Conservation (phyloP, 2,329 filamentous ascomycete species). For the Whalleya microplaca region DNA sequence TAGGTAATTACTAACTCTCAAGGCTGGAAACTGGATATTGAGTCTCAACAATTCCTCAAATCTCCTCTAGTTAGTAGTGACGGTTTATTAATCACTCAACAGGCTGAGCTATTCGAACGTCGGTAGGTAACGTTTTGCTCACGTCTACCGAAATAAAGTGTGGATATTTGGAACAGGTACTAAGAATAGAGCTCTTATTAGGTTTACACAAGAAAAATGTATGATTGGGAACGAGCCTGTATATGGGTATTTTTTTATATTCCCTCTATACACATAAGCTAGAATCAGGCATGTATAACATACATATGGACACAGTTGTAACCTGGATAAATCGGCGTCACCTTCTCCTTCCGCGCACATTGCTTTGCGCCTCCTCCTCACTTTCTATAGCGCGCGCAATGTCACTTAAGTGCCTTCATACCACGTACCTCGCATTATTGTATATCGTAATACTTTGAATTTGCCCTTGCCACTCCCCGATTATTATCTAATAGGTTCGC, state of each 20-base stretch:
- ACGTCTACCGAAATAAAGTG: no score
- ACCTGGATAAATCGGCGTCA: slow-evolving; percentile 7
- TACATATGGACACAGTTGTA: slow-evolving; percentile 23
- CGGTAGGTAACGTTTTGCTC: no score
- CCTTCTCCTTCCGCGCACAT: slow-evolving; percentile 5
- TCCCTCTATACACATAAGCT: slow-evolving; percentile 34
- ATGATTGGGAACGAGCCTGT: no score
- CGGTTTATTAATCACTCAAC: no score
- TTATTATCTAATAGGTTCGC: slow-evolving; percentile 71
- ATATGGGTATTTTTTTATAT: not conserved
- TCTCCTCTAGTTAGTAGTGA: no score
- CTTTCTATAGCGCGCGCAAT: not conserved
- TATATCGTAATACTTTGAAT: slow-evolving; percentile 10
- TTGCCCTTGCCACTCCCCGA: not conserved
- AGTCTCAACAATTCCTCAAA: no score
- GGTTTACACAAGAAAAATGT: no score
- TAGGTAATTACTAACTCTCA: no score
- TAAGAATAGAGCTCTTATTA: no score
- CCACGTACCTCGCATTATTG: slow-evolving; percentile 22
- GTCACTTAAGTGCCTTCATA: slow-evolving; percentile 13
- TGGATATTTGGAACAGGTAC: no score
- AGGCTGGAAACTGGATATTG: no score
- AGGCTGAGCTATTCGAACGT: no score
- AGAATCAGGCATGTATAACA: slow-evolving; percentile 27
- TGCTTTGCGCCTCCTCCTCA: not conserved